Conservation (phyloP, 2,329 filamentous ascomycete genomes). For the Colletotrichum sp. region DNA sequence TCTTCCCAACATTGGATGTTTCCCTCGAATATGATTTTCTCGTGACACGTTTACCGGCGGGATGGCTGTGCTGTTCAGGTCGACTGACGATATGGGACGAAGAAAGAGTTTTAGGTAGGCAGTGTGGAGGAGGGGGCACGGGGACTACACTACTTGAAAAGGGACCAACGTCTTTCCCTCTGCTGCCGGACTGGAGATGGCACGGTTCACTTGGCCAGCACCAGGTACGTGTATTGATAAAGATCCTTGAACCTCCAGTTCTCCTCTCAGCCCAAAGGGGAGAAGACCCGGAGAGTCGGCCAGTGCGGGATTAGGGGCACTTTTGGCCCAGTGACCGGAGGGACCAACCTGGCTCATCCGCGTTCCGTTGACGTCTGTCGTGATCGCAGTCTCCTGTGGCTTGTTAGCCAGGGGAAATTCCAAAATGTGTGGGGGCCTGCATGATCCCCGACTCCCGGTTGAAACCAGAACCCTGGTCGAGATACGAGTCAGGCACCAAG, state of each 20-base stretch:
- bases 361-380: slow-evolving; percentile 12
- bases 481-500: slow-evolving; percentile 13
- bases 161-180: slow-evolving; percentile 9
- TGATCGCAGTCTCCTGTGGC: slow-evolving; percentile 2
- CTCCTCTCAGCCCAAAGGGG: neutral
- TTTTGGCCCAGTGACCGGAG: slow-evolving; percentile 9
- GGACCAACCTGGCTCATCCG: slow-evolving; percentile 7
- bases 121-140: slow-evolving; percentile 13
- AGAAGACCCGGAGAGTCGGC: slow-evolving; percentile 6
- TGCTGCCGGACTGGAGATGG: neutral
- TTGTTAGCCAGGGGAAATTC: slow-evolving; percentile 3
- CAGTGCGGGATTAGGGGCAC: slow-evolving; percentile 10
- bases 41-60: neutral
- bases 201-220: slow-evolving; percentile 4
- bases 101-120: slow-evolving; percentile 16
- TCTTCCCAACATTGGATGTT: neutral
- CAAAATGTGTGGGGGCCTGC: neutral
- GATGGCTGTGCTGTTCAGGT: neutral
- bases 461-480: slow-evolving; percentile 13
- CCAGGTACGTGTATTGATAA: neutral
- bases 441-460: slow-evolving; percentile 11
- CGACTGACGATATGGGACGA: neutral
- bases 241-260: slow-evolving; percentile 7
- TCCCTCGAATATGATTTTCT: neutral
- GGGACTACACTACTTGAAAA: neutral